Base-by-base conservation (phyloP, 495 filamentous ascomycete species). In the Penicillium antarcticum region DNA sequence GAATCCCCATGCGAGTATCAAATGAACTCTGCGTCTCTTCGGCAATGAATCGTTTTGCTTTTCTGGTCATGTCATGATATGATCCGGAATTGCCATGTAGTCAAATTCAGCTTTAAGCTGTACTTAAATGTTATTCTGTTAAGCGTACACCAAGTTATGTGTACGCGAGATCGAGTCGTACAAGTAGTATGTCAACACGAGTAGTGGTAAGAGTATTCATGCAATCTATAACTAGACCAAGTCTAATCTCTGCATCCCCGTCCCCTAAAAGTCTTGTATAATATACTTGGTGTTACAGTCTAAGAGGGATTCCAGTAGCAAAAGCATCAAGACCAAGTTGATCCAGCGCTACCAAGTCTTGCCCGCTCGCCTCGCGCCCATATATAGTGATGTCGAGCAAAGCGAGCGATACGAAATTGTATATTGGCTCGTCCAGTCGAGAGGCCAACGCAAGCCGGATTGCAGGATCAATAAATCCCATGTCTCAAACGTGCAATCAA, bases 1-100 rank as follows among this genome's bases (percentile, higher is more conserved):
- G 40, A 49, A 48, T 58, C 45, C 44, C 58, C 51, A 45, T 47
- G 49, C 48, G 55, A 58, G 51, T 49, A 49, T 34, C 39, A 49
- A 49, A 55, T 29, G 26, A 54, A 36, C 18, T 32, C 18, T 42
- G 14, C n/a, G 29, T 18, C 16, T 33, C 24, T 51, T 21, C 10
- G 41, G 45, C 33, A 24, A 32, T 34, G 38, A 43, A 49, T 17
- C n/a, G 44, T 36, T 36, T 21, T 42, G 26, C 37, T 36, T 42
- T 16, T 32, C 26, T 11, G 38, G 12, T 6, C 38, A 42, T 49
- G 17, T 52, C 33, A 13, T 16, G 19, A 40, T 39, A 19, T 32
- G 29, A 1, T 39, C 12, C 23, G 34, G 32, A 14, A 6, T 37
- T 38, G 31, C 24, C 26, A 26, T 37, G 41, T 52, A 39, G 35